Evolutionary conservation across 768 basidiomycete genomes (phyloP).

Genomic region (Xanthoconium stramineum): DNA sequence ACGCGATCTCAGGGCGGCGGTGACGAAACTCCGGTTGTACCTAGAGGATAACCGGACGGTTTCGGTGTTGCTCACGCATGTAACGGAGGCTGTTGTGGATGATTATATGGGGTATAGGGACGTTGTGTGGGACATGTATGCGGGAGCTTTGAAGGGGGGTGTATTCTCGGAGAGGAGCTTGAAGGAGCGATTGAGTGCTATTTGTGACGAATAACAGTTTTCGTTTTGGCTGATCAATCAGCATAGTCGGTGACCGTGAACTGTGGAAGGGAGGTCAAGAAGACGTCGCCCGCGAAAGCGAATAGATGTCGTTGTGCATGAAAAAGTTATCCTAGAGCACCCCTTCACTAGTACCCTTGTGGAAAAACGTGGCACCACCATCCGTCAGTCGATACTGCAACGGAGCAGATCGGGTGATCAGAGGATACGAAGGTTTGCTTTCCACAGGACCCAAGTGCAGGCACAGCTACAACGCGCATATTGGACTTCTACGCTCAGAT

Average conservation of each 20-base stretch:
- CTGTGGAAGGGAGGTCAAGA: background rate
- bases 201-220: constrained; percentile 29
- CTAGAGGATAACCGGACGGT: constrained; percentile 80
- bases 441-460: constrained; percentile 55
- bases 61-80: constrained; percentile 70
- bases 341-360: constrained; percentile 64
- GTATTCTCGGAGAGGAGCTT: constrained; percentile 37
- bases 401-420: constrained; percentile 51
- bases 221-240: background rate
- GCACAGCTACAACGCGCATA: constrained; percentile 45
- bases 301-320: background rate
- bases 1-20: constrained; percentile 51
- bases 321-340: constrained; percentile 43
- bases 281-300: background rate
- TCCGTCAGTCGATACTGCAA: constrained; percentile 74
- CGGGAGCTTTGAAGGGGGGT: constrained; percentile 31
- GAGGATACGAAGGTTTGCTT: constrained; percentile 30
- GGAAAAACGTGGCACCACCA: constrained; percentile 62
- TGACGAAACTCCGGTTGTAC: constrained; percentile 67
- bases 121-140: constrained; percentile 49
- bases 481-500: background rate
- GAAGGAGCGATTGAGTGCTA: constrained; percentile 37
- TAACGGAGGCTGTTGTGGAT: constrained; percentile 70
- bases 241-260: background rate
- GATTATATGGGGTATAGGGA: constrained; percentile 75